Conservation (phyloP, 129 eudicot genomes). For the Glebionis coronaria region DNA sequence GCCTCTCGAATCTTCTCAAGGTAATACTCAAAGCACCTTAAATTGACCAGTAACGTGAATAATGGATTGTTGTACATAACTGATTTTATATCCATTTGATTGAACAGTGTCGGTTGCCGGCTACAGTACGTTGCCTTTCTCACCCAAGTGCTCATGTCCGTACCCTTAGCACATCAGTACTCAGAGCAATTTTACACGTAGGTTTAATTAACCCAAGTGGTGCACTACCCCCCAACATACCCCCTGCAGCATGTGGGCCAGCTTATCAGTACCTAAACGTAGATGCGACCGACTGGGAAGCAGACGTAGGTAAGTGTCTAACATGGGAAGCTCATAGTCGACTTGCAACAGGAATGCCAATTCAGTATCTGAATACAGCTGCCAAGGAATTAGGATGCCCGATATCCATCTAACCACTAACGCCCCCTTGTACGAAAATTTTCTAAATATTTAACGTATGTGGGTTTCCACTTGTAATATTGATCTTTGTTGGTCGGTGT, state of each 20-base stretch:
- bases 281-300: conserved; percentile 71
- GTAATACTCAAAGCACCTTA: conserved; percentile 28
- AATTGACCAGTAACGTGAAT: neutral
- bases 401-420: conserved; percentile 28
- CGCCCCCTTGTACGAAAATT: neutral
- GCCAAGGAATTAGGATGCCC: conserved; percentile 92
- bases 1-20: conserved; percentile 87
- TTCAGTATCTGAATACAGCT: conserved; percentile 64
- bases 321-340: conserved; percentile 96
- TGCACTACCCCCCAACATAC: conserved; percentile 34
- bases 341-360: conserved; percentile 63
- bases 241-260: conserved; percentile 35
- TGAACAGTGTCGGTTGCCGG: conserved; percentile 87
- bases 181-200: conserved; percentile 65
- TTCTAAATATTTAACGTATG: conserved; percentile 10
- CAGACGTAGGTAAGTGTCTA: conserved; percentile 72
- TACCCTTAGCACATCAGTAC: conserved; percentile 93
- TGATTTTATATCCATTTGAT: neutral
- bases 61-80: neutral
- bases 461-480: conserved; percentile 10
- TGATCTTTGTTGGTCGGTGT: too few relatives aligned
- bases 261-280: conserved; percentile 42
- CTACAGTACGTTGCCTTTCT: conserved; percentile 82
- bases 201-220: conserved; percentile 47
- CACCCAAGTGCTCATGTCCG: conserved; percentile 98